Base-by-base conservation (phyloP, 208 protist genomes). In the Leptomonas pyrrhocoris region DNA sequence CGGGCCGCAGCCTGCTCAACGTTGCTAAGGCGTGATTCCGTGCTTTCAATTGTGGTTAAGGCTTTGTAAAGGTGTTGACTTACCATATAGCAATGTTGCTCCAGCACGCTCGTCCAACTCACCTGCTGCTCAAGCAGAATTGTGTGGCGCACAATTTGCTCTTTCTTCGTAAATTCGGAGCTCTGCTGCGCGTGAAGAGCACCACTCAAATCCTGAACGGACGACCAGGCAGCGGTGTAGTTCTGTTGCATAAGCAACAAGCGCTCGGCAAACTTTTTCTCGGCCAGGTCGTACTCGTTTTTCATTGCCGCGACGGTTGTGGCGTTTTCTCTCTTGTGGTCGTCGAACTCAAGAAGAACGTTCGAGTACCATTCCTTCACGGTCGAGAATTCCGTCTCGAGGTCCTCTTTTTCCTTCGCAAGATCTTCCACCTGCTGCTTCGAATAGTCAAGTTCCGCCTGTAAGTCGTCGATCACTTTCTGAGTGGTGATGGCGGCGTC, bases 321-420 rank as follows among this genome's bases (percentile, higher is more conserved):
- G 15, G 57, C 45, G 31, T 21, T 80, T 21, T 21, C 54, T 18
- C 40, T 38, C 49, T 87, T 89, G 68, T 63, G 18, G 36, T 94
- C 83, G 38, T 82, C 85, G 21, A 81, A 62, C 30, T 94, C 89
- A 21, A 84, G 50, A 4, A 94, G 75, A 36, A 86, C 28, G 27
- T 73, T 72, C 4, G 84, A 85, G 46, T 92, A 94, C 55, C 75
- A 86, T 34, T 93, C 86, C 30, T 90, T 86, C 19, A 92, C 56
- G 15, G 79, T 67, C 2, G 21, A 63, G 42, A 90, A 78, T 70
- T 92, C 82, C 28, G 78, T 71, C 23, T 85, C 61, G 5, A 86
- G 38, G 23, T 82, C 81, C 28, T 89, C 81, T 46, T 86, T 83
- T 43, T 66, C 61, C 45, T 74, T 58, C 2, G 27, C 27, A n/a